Base-by-base conservation (phyloP, 495 filamentous ascomycete genomes). In the Copromyces sp. region DNA sequence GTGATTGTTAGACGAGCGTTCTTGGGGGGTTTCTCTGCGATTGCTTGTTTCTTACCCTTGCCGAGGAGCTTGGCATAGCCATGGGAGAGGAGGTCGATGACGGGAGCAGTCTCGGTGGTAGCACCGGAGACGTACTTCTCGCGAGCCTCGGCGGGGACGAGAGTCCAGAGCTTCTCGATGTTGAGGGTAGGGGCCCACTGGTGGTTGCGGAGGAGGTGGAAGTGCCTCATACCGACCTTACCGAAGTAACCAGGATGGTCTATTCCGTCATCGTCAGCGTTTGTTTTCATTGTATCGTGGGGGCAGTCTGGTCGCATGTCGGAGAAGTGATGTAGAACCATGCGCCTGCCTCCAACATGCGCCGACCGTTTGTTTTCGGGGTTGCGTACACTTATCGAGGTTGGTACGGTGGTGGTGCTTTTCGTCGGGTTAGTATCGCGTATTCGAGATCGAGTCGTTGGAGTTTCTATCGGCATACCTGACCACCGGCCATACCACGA, bases 401-500 rank as follows among this genome's bases (percentile, higher is more conserved):
- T 80, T 80, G 70, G 79, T 80, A 35, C 79, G 74, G 77, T 80
- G 79, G 76, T 80, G 79, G 71, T 80, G 79, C 79, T 80, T 76
- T 78, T 76, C 70, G 71, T 75, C 75, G 74, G 24, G 77, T 80
- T 76, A 80, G 78, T 65, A 65, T 65, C 53, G 53, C 71, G 37
- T 68, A 32, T 68, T 71, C 69, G 39, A 70, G 41, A 37, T 75
- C 70, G 68, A 53, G 41, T 72, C 53, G 59, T 68, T 65, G 53
- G 35, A 40, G 59, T 8, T 53, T 39, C 35, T 20, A 68, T 74
- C 68, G 68, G 69, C 78, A 74, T 77, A 80, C 78, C 74, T 80
- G 79, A 77, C 79, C 79, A 80, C 79, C 79, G 78, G 79, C 79
- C 79, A 80, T 80, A 80, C 79, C 79, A 79, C 79, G 79, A 79